Evolutionary conservation across 2,329 filamentous ascomycete genomes (phyloP).

Genomic region (Colletotrichum tabaci): DNA sequence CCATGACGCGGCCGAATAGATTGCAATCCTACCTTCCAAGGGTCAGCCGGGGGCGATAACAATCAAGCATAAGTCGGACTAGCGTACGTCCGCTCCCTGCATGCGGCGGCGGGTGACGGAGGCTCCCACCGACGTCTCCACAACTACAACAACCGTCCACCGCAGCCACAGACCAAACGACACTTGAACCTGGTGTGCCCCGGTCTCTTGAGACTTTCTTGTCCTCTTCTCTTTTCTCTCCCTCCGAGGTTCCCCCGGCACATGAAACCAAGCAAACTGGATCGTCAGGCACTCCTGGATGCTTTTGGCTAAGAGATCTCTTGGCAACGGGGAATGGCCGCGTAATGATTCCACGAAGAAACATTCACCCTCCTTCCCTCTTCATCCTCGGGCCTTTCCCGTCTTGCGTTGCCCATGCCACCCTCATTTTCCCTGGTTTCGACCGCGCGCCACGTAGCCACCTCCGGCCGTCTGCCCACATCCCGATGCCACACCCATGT

Average conservation of each 20-base stretch:
- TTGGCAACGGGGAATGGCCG: conserved; percentile 25
- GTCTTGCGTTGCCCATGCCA: neutral
- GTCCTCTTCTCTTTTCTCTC: neutral
- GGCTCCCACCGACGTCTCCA: conserved; percentile 23
- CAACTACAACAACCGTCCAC: conserved; percentile 17
- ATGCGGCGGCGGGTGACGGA: conserved; percentile 2
- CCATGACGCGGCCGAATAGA: conserved; percentile 20
- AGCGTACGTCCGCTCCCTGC: neutral
- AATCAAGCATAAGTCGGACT: conserved; percentile 31
- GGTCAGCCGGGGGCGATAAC: conserved; percentile 10
- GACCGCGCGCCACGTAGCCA: conserved; percentile 38
- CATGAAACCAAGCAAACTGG: conserved; percentile 30
- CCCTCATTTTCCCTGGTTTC: conserved; percentile 15
- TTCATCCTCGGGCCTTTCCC: conserved; percentile 5
- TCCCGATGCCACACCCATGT: conserved; percentile 25
- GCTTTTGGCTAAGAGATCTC: conserved; percentile 15
- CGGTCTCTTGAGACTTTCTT: no score
- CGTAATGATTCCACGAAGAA: conserved; percentile 10
- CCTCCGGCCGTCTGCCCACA: conserved; percentile 21
- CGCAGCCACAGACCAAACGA: neutral
- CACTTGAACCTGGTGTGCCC: no score
- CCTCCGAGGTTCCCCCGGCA: conserved; percentile 9
- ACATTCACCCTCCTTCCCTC: neutral
- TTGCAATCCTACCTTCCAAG: conserved; percentile 20
- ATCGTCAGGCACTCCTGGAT: conserved; percentile 20